Percentiles rank a stretch among this genome's conserved stretches.
Conservation (phyloP, 2,329 filamentous ascomycete genomes). For the Nothophaeocryptopus gaeumannii region DNA sequence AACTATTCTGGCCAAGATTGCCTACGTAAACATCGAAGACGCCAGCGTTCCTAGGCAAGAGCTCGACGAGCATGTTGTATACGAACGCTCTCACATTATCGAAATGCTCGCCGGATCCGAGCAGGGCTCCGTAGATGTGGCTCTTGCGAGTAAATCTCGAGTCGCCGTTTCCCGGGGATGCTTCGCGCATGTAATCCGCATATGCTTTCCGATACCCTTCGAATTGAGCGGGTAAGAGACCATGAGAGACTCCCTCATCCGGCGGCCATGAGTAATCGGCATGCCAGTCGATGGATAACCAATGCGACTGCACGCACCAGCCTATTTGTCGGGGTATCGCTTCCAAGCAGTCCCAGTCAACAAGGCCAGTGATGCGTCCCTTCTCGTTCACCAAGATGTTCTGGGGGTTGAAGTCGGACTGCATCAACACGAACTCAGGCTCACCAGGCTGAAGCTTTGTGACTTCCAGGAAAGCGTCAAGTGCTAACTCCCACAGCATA, state of each 20-base stretch:
- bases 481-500: constrained; percentile 17
- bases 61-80: constrained; percentile 16
- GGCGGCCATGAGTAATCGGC: constrained; percentile 15
- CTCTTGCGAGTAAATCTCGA: constrained; percentile 18
- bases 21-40: constrained; percentile 7
- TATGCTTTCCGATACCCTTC: constrained; percentile 18
- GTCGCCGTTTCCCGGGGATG: constrained; percentile 9
- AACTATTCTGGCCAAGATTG: constrained; percentile 14
- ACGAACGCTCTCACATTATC: constrained; percentile 16
- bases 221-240: constrained; percentile 15
- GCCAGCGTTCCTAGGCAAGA: constrained; percentile 12
- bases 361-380: constrained; percentile 14
- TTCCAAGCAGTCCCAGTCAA: constrained; percentile 23
- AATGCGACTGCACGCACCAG: constrained; percentile 19
- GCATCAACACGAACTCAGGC: constrained; percentile 21
- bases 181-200: constrained; percentile 16
- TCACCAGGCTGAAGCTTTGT: constrained; percentile 7
- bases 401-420: constrained; percentile 22
- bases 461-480: constrained; percentile 17
- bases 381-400: constrained; percentile 19
- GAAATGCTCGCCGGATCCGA: constrained; percentile 15
- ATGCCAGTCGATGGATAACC: constrained; percentile 17
- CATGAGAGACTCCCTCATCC: not conserved
- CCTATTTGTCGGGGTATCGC: constrained; percentile 18
- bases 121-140: constrained; percentile 18